phyloP scores from a whole-genome alignment of 352 stramenopile species.

The Globisporangium mamillatum region DNA sequence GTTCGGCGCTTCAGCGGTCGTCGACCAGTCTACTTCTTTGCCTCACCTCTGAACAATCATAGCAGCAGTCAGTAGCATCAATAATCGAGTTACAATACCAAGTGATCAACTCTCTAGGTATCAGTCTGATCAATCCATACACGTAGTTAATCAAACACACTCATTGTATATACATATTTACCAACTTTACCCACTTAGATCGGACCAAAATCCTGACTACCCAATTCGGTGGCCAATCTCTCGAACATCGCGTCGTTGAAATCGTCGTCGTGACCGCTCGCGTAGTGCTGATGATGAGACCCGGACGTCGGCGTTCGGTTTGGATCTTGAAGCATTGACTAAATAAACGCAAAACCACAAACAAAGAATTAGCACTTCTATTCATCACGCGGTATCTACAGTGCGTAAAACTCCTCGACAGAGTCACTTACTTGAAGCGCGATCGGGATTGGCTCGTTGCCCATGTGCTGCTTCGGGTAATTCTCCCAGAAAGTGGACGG shows the following conservation, averaged over 20 bases:
- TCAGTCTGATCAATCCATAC: not conserved
- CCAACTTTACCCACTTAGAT: slow-evolving; percentile 21
- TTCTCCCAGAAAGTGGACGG: slow-evolving; percentile 42
- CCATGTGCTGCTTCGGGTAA: slow-evolving; percentile 32
- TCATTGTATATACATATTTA: slow-evolving; percentile 9
- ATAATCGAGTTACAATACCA: not conserved
- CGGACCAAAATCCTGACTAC: slow-evolving; percentile 36
- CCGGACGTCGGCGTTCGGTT: slow-evolving; percentile 7
- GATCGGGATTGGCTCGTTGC: slow-evolving; percentile 30
- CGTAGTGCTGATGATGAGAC: slow-evolving; percentile 16
- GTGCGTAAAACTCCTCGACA: not conserved
- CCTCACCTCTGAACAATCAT: not conserved
- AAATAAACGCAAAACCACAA: not conserved
- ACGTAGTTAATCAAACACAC: not conserved
- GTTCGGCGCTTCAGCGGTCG: slow-evolving; percentile 17
- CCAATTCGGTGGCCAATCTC: slow-evolving; percentile 38
- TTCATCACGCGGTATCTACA: not conserved
- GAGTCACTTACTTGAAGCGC: slow-evolving; percentile 19
- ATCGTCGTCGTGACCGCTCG: slow-evolving; percentile 30
- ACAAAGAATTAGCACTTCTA: not conserved
- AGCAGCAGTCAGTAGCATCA: not conserved
- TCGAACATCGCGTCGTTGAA: slow-evolving; percentile 47
- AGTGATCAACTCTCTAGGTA: too few species aligned
- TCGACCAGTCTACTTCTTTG: not conserved
- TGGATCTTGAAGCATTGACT: slow-evolving; percentile 31